Conservation (phyloP, 2,329 filamentous ascomycete genomes). For the Trichoderma simmonsii region DNA sequence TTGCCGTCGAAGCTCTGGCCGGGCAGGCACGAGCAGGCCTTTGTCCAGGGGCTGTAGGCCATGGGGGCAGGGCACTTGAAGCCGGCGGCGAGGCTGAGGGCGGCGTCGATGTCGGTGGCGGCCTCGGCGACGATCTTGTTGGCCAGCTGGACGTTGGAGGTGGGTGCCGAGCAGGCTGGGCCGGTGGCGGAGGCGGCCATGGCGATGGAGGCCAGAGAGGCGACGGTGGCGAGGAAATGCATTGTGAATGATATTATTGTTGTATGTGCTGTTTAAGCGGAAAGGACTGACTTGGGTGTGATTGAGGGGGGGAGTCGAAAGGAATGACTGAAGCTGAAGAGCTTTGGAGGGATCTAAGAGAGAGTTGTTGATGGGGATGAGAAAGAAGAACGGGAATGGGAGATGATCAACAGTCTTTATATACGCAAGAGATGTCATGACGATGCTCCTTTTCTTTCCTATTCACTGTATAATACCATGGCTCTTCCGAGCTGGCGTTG, state of each 20-base stretch:
- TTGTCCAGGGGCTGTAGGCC: slow-evolving; percentile 38
- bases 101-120: not conserved
- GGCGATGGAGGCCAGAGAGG: slow-evolving; percentile 26
- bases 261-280: not conserved
- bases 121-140: slow-evolving; percentile 21
- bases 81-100: slow-evolving; percentile 12
- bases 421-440: not conserved
- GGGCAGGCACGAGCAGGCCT: slow-evolving; percentile 42
- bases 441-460: not conserved
- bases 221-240: slow-evolving; percentile 32
- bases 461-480: not conserved
- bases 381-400: not conserved
- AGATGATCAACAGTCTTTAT: not conserved
- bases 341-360: not conserved
- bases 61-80: slow-evolving; percentile 36
- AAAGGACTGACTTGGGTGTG: not conserved
- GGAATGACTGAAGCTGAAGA: not conserved
- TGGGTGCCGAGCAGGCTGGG: slow-evolving; percentile 7
- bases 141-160: slow-evolving; percentile 18
- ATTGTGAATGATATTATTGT: slow-evolving; percentile 24
- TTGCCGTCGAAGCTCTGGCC: slow-evolving; percentile 39
- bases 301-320: not conserved
- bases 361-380: not conserved
- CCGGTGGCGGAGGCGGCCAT: slow-evolving; percentile 24
- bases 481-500: too few species aligned